Base-by-base conservation (phyloP, 441 rosid genomes). In the Gossypium lobatum region DNA sequence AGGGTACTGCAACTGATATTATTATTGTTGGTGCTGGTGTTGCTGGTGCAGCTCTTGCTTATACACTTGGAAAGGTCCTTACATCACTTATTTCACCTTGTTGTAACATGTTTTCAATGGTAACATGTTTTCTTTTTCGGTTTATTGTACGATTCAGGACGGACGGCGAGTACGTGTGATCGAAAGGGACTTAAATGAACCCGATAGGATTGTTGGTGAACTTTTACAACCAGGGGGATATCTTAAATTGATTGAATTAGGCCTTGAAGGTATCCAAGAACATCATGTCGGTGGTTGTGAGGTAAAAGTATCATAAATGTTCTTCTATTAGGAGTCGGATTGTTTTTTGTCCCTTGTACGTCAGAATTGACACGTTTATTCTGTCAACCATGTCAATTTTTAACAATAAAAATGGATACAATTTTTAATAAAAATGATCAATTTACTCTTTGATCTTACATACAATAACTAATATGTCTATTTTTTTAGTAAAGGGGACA, bases 21-120 rank as follows among this genome's bases (percentile, higher is more conserved):
- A 58, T 78, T 67, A 73, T 77, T 17, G 80, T 77, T 1, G 81
- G 80, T 3, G 76, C 76, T 59, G 80, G 80, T 10, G 80, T 78
- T 62, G 78, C 81, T 3, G 75, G 78, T 78, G 46, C 81, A 17
- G 81, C 78, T 55, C 78, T 78, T n/a, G 81, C 78, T 45, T 74
- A 74, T 46, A 50, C 81, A 11, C 76, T 74, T 48, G 78, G 64
- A 54, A 78, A 71, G 75, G 81, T 78, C 18, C 9, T 14, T 63
- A 6, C 13, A 14, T 67, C 42, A 9, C 8, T 57, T 57, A 37
- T 37, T 37, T 37, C 42, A 37, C 6, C 18, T 4, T 39, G 6
- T 18, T 62, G 18, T 4, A 52, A 52, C 57, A 37, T 37, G 42
- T 37, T 50, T n/a, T 50, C 25, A 21, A 57, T 21, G 62, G 14